phyloP scores from a whole-genome alignment of 2,329 filamentous ascomycete genomes.

The Epicoccum sorghinum region DNA sequence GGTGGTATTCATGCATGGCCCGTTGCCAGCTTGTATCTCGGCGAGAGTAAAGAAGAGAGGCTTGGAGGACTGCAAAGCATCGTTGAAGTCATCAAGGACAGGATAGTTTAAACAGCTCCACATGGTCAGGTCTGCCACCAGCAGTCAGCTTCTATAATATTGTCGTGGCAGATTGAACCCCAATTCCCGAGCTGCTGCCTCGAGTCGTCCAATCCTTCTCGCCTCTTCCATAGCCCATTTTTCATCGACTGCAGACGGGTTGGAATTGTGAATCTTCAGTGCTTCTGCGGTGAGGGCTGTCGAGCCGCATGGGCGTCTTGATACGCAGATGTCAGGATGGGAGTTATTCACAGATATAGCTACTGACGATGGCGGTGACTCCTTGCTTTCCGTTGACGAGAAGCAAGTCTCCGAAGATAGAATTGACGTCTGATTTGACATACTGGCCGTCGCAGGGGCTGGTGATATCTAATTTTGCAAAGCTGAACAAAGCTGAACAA shows the following conservation, averaged over 20 bases:
- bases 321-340: no score
- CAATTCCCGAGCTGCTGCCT: slow-evolving; percentile 8
- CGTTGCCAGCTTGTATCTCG: slow-evolving; percentile 67
- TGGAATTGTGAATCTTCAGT: background rate
- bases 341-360: background rate
- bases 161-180: slow-evolving; percentile 10
- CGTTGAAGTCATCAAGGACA: slow-evolving; percentile 44
- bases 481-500: no score
- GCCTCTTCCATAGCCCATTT: slow-evolving; percentile 10
- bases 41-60: slow-evolving; percentile 54
- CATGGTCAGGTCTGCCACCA: background rate
- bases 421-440: no score
- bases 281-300: slow-evolving; percentile 7
- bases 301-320: background rate
- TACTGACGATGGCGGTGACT: background rate
- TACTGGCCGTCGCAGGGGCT: no score
- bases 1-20: slow-evolving; percentile 84
- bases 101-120: slow-evolving; percentile 24
- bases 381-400: no score
- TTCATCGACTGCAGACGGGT: background rate
- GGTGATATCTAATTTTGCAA: no score
- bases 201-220: slow-evolving; percentile 2
- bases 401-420: no score
- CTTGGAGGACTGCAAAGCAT: slow-evolving; percentile 56
- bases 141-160: slow-evolving; percentile 4